phyloP scores from a whole-genome alignment of 257 asterid species.

The Osmanthus fragrans region DNA sequence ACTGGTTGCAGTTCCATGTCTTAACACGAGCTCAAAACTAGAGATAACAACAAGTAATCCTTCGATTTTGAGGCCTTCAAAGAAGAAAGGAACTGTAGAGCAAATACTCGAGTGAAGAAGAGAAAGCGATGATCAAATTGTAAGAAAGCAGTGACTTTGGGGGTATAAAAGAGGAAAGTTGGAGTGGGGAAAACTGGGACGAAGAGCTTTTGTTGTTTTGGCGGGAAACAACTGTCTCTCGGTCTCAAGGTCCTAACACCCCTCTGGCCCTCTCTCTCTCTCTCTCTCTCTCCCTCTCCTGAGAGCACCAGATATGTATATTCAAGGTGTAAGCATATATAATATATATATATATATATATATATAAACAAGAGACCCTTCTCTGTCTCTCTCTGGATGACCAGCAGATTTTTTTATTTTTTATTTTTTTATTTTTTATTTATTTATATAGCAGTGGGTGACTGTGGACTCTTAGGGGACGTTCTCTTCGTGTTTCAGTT shows the following conservation, averaged over 20 bases:
- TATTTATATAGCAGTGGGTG: no score
- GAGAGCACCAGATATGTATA: background rate
- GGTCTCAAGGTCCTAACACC: background rate
- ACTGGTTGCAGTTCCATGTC: conserved; percentile 22
- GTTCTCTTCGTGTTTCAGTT: no score
- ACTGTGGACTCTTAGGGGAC: background rate
- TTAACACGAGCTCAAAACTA: background rate
- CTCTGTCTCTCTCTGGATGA: no score
- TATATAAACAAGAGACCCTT: no score
- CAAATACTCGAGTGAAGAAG: background rate
- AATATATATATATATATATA: background rate
- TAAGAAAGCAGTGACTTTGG: background rate
- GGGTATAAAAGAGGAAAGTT: conserved; percentile 8
- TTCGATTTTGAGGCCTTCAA: background rate
- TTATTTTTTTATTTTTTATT: no score
- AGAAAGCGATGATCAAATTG: background rate
- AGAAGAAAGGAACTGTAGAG: background rate
- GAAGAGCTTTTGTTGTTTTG: conserved; percentile 33
- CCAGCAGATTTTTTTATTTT: no score
- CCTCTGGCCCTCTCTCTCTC: background rate
- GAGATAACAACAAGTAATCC: background rate
- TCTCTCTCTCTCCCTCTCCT: background rate
- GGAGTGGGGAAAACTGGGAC: background rate
- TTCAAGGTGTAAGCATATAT: background rate
- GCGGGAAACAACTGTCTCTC: conserved; percentile 46